Evolutionary conservation across 179 eudicot genomes (phyloP).

Genomic region (Corrigiola litoralis): DNA sequence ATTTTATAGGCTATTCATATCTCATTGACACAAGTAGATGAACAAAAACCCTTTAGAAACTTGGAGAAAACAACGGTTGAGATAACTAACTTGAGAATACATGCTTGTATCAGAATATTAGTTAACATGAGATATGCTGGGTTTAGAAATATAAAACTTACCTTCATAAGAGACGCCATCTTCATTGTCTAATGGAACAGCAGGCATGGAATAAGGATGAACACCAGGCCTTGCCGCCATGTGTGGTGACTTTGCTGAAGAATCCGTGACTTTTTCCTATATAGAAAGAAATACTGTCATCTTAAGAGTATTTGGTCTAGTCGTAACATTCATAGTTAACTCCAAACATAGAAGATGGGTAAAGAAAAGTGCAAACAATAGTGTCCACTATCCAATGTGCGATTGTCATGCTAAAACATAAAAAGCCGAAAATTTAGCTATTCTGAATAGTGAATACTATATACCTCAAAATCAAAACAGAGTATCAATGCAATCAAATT

Average conservation of each 20-base stretch:
- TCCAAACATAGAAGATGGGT: neutral
- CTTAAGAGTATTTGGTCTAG: neutral
- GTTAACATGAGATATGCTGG: neutral
- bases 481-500: neutral
- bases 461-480: neutral
- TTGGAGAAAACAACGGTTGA: neutral
- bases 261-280: constrained; percentile 80
- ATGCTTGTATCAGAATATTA: neutral
- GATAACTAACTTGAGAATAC: neutral
- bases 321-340: neutral
- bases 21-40: neutral
- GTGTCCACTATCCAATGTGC: neutral
- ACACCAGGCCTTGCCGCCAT: constrained; percentile 53
- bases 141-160: constrained; percentile 14
- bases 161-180: constrained; percentile 85
- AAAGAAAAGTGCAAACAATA: neutral
- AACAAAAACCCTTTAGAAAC: neutral
- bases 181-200: constrained; percentile 65
- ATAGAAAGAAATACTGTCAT: neutral
- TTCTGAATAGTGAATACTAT: neutral
- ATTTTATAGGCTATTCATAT: neutral
- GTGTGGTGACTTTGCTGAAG: constrained; percentile 63
- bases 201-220: constrained; percentile 56
- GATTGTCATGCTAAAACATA: neutral
- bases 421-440: neutral